Percentiles rank a stretch among this genome's conserved stretches.
These are phyloP conservation scores for Fraxinus albicans DNA, from an alignment of 305 asterid species.

Conservation along the genomic window DNA sequence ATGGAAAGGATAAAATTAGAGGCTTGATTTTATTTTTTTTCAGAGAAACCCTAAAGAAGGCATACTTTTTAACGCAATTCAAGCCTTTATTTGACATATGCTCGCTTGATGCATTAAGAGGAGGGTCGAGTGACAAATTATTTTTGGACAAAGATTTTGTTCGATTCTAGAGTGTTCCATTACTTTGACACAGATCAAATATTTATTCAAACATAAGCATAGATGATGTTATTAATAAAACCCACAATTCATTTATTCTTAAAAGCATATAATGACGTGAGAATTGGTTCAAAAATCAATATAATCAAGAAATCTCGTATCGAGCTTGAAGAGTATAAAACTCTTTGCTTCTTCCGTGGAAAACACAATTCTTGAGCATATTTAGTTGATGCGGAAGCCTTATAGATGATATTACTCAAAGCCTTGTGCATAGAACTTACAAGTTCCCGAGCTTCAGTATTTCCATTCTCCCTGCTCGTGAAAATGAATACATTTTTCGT, in stretches of 20 bases:
- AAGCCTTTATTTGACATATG: not conserved
- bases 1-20: not conserved
- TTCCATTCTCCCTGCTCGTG: conserved; percentile 4
- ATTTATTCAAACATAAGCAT: not conserved
- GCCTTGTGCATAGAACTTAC: conserved; percentile 39
- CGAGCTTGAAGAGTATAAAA: conserved; percentile 36
- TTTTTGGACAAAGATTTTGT: not conserved
- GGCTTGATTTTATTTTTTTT: not conserved
- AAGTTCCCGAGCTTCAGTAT: conserved; percentile 16
- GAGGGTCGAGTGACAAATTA: not conserved
- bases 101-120: not conserved
- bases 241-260: not conserved
- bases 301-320: conserved; percentile 9
- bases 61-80: not conserved
- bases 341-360: conserved; percentile 56
- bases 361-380: conserved; percentile 36
- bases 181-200: not conserved
- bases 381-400: conserved; percentile 51
- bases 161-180: not conserved
- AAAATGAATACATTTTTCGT: conserved; percentile 50
- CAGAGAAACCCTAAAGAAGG: not conserved
- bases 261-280: not conserved
- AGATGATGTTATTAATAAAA: too few species aligned
- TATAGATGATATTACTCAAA: conserved; percentile 47
- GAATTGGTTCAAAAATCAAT: not conserved